A percentile compares a stretch with the other conserved stretches of the same genome.
Evolutionary conservation across 441 rosid genomes (phyloP).

Genomic region (Metrosideros polymorpha): DNA sequence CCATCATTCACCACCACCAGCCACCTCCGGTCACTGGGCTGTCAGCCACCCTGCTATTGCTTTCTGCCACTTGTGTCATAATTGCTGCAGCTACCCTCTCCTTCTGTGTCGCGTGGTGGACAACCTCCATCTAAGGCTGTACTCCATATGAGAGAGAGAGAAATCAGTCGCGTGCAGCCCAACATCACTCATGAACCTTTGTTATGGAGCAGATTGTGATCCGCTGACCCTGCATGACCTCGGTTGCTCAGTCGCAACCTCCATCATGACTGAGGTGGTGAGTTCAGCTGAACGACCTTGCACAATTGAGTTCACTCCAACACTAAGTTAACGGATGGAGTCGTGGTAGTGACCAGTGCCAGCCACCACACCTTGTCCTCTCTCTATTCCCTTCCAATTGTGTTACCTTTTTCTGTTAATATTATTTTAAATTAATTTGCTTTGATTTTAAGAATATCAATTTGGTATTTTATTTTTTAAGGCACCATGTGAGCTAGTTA

Average conservation of each 20-base stretch:
- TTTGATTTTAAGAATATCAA: not conserved
- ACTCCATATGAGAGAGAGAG: not conserved
- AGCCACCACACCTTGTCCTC: not conserved
- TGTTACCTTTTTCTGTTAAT: not conserved
- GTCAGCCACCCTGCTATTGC: not conserved
- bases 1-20: not conserved
- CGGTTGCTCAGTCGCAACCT: not conserved
- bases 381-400: not conserved
- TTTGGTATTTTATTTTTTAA: not conserved
- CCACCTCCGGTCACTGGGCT: not conserved
- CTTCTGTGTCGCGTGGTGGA: not conserved
- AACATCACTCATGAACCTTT: not conserved
- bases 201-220: not conserved
- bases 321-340: not conserved
- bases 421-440: not conserved
- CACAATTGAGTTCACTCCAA: not conserved
- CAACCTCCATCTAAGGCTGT: not conserved
- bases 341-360: not conserved
- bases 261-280: not conserved
- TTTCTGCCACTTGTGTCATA: too few species aligned
- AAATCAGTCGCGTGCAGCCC: not conserved
- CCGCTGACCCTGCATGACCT: not conserved
- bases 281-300: not conserved
- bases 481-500: not conserved
- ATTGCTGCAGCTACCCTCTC: not conserved